A percentile compares a stretch with the other conserved stretches of the same genome.
These are phyloP conservation scores for Vigna angularis DNA, from an alignment of 306 rosid genomes.

Conservation along the genomic window DNA sequence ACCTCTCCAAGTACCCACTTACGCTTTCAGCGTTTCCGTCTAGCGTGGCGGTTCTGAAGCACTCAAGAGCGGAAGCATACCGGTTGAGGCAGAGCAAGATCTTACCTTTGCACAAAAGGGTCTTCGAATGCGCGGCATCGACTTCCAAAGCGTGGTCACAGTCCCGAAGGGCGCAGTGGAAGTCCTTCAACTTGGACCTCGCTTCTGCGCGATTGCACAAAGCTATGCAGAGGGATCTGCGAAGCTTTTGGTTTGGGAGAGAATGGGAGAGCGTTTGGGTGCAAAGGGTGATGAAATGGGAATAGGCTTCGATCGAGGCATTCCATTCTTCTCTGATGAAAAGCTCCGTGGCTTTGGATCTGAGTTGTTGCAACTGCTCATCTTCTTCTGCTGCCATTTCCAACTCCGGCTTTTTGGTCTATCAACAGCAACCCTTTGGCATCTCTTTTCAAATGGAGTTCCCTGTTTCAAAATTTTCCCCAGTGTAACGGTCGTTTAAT, in stretches of 20 bases:
- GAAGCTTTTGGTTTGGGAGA: slow-evolving; percentile 49
- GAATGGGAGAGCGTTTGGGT: slow-evolving; percentile 43
- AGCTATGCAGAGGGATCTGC: slow-evolving; percentile 73
- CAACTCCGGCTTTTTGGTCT: not conserved
- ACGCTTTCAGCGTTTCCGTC: slow-evolving; percentile 60
- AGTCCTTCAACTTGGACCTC: slow-evolving; percentile 61
- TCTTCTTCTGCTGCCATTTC: slow-evolving; percentile 64
- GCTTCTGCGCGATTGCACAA: slow-evolving; percentile 87
- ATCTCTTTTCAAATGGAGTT: slow-evolving; percentile 14
- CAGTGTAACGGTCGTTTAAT: not conserved
- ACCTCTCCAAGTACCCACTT: slow-evolving; percentile 70
- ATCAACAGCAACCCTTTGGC: not conserved
- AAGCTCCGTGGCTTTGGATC: slow-evolving; percentile 89
- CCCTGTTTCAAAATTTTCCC: not conserved
- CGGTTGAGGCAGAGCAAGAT: slow-evolving; percentile 68
- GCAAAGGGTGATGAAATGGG: slow-evolving; percentile 69
- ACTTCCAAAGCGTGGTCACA: slow-evolving; percentile 72
- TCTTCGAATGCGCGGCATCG: slow-evolving; percentile 74
- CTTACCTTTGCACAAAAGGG: slow-evolving; percentile 87
- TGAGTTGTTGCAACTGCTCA: slow-evolving; percentile 60
- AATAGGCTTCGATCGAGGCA: slow-evolving; percentile 60
- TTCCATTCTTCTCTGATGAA: slow-evolving; percentile 89
- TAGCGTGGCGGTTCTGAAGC: slow-evolving; percentile 62
- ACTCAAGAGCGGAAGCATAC: slow-evolving; percentile 67
- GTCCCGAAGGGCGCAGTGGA: slow-evolving; percentile 61